These are phyloP conservation scores for Circinella umbellata DNA, from an alignment of 371 early-diverging fungal species.

Conservation along the genomic window DNA sequence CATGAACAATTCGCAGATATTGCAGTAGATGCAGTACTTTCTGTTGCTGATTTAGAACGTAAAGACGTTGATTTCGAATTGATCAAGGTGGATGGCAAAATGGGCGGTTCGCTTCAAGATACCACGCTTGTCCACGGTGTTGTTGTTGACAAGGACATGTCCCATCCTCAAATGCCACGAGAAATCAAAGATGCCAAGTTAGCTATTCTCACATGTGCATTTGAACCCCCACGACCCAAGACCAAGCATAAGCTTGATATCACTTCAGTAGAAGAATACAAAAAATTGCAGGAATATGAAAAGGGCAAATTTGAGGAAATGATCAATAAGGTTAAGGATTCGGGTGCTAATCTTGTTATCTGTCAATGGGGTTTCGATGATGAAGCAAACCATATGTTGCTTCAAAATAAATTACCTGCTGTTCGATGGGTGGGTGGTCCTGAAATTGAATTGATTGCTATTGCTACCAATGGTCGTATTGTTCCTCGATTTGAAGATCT, in stretches of 20 bases:
- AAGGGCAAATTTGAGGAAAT: slow-evolving; percentile 95
- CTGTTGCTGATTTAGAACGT: slow-evolving; percentile 98
- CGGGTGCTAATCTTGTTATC: slow-evolving; percentile 98
- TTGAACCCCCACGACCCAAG: slow-evolving; percentile 99
- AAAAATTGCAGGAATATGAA: slow-evolving; percentile 96
- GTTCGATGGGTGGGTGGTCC: slow-evolving; percentile 99
- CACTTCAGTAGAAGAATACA: slow-evolving; percentile 97
- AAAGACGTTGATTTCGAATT: slow-evolving; percentile 99
- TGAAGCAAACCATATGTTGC: slow-evolving; percentile 99
- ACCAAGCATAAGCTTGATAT: slow-evolving; percentile 99
- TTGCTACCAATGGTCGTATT: slow-evolving; percentile 99
- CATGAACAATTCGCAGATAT: slow-evolving; percentile 97
- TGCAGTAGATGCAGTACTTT: slow-evolving; percentile 97
- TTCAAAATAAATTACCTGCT: slow-evolving; percentile 98
- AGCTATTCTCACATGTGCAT: slow-evolving; percentile 99
- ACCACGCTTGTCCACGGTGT: slow-evolving; percentile 97
- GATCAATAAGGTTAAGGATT: slow-evolving; percentile 96
- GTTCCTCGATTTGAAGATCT: slow-evolving; percentile 99
- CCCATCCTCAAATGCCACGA: slow-evolving; percentile 99
- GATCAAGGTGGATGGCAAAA: slow-evolving; percentile 99
- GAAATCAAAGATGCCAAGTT: slow-evolving; percentile 96
- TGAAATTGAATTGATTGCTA: slow-evolving; percentile 98
- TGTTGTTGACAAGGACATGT: slow-evolving; percentile 99
- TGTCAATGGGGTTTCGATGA: slow-evolving; percentile 99
- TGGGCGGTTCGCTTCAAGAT: slow-evolving; percentile 95